phyloP scores from a whole-genome alignment of 2,329 filamentous ascomycete genomes.

The Xylariaceae sp. region DNA sequence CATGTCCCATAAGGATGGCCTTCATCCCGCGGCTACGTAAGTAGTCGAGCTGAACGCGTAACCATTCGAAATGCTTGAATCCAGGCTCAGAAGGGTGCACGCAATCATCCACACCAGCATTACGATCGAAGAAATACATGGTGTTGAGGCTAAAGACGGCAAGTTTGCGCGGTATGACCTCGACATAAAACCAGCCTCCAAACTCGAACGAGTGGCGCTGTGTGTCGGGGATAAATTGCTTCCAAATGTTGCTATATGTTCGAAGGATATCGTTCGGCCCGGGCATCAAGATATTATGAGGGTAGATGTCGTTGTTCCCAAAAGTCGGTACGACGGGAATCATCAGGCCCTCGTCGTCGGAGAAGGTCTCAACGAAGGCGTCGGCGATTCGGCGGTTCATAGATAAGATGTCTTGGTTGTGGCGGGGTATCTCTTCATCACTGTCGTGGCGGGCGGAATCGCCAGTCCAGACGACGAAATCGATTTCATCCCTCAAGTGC shows the following conservation, averaged over 20 bases:
- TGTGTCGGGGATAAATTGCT: constrained; percentile 85
- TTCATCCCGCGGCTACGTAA: constrained; percentile 88
- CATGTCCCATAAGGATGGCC: constrained; percentile 91
- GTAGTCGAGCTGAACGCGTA: constrained; percentile 85
- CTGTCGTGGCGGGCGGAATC: constrained; percentile 90
- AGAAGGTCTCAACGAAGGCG: constrained; percentile 79
- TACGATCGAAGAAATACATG: constrained; percentile 93
- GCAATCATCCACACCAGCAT: constrained; percentile 93
- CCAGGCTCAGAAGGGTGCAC: constrained; percentile 80
- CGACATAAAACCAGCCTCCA: constrained; percentile 93
- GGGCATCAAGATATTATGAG: constrained; percentile 88
- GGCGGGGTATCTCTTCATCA: constrained; percentile 81
- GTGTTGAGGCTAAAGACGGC: constrained; percentile 96
- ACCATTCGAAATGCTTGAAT: constrained; percentile 95
- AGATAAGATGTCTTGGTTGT: constrained; percentile 73
- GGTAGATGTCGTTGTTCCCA: constrained; percentile 97
- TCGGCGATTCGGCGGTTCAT: constrained; percentile 78
- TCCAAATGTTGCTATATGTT: constrained; percentile 80
- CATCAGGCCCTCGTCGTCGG: constrained; percentile 63
- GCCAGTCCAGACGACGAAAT: constrained; percentile 93
- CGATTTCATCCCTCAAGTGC: constrained; percentile 78
- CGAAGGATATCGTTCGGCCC: constrained; percentile 90
- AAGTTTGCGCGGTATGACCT: constrained; percentile 85
- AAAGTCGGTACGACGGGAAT: constrained; percentile 89
- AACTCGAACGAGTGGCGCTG: constrained; percentile 90